Conservation (phyloP, 306 rosid genomes). For the Lotus japonicus region DNA sequence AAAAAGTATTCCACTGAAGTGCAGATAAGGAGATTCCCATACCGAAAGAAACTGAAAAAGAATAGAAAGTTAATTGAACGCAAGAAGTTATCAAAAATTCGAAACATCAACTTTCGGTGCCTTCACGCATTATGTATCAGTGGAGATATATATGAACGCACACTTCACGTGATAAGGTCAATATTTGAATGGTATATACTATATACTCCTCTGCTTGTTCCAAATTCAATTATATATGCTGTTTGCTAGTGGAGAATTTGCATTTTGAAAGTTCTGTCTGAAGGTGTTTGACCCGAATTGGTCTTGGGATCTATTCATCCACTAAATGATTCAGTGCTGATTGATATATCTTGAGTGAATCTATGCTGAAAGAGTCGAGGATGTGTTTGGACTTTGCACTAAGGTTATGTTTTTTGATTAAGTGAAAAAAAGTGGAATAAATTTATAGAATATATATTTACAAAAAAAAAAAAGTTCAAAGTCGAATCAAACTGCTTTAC, state of each 20-base stretch:
- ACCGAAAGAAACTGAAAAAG: constrained; percentile 7
- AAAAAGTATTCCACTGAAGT: not conserved
- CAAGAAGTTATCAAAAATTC: not conserved
- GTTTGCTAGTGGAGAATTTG: constrained; percentile 22
- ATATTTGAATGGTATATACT: not conserved
- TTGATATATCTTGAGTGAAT: not conserved
- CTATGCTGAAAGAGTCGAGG: not conserved
- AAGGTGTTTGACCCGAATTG: not conserved
- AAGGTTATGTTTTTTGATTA: not conserved
- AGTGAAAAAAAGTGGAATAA: too few relatives aligned
- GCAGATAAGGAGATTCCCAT: not conserved
- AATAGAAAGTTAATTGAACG: constrained; percentile 15
- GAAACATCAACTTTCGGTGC: constrained; percentile 5
- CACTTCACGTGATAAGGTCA: constrained; percentile 16
- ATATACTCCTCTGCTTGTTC: not conserved
- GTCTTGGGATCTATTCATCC: not conserved
- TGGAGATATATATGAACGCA: not conserved
- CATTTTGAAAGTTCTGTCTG: not conserved
- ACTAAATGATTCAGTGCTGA: not conserved
- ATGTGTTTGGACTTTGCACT: not conserved
- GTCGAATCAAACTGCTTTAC: too few relatives aligned
- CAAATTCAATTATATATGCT: not conserved
- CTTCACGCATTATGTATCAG: not conserved
- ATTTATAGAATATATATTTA: too few relatives aligned
- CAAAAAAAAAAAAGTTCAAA: too few relatives aligned